These are phyloP conservation scores for Suzukiozyma palmioleophila DNA, from an alignment of 1,139 yeast species.

Conservation along the genomic window DNA sequence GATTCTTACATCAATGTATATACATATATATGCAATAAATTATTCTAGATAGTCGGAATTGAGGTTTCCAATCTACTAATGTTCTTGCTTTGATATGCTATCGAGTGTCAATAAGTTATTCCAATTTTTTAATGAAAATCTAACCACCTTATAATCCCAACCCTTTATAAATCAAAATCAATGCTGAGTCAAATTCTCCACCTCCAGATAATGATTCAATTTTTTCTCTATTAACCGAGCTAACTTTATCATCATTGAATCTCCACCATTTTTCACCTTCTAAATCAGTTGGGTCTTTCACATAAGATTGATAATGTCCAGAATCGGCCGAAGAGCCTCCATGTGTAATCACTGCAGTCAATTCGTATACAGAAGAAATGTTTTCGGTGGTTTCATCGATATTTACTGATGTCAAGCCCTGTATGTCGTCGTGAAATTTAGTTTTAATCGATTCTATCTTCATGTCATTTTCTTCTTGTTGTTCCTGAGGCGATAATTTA, in stretches of 20 bases:
- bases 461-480: conserved; percentile 45
- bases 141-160: conserved; percentile 44
- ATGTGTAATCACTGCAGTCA: conserved; percentile 83
- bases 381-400: conserved; percentile 58
- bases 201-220: conserved; percentile 91
- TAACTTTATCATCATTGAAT: conserved; percentile 92
- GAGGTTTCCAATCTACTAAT: too few species aligned
- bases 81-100: too few species aligned
- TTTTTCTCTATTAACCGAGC: conserved; percentile 67
- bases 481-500: conserved; percentile 35
- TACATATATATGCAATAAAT: too few species aligned
- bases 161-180: conserved; percentile 80
- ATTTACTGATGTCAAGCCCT: conserved; percentile 31
- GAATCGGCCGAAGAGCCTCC: conserved; percentile 95
- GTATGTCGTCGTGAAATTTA: conserved; percentile 43
- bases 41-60: too few species aligned
- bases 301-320: conserved; percentile 94
- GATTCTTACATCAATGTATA: too few species aligned
- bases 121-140: too few species aligned
- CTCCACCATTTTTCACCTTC: conserved; percentile 84
- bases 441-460: conserved; percentile 41
- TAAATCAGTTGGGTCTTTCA: conserved; percentile 61
- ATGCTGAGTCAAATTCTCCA: conserved; percentile 95
- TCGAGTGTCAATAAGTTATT: too few species aligned
- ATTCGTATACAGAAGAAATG: conserved; percentile 82